Evolutionary conservation across 2,329 filamentous ascomycete species (phyloP).

Genomic region (Fusarium oligoseptatum): DNA sequence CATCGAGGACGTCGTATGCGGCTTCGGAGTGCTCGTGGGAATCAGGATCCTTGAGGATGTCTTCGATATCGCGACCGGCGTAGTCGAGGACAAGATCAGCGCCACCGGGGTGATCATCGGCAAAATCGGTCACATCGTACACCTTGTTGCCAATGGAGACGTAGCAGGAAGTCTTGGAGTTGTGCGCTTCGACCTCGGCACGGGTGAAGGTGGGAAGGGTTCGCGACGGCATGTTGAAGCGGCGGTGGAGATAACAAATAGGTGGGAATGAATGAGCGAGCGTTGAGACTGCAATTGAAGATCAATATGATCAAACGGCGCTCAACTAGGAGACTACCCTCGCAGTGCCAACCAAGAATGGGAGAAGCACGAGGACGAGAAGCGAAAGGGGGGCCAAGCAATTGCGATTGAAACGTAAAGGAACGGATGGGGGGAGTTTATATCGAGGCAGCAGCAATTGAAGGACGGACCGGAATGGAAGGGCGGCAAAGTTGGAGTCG

Average conservation of each 20-base stretch:
- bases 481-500: constrained; percentile 35
- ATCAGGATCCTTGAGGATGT: constrained; percentile 83
- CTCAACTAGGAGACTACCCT: constrained; percentile 28
- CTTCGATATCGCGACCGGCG: constrained; percentile 85
- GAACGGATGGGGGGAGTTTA: constrained; percentile 30
- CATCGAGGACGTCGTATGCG: constrained; percentile 95
- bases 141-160: constrained; percentile 91
- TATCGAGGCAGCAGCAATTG: constrained; percentile 17
- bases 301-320: constrained; percentile 10
- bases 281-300: constrained; percentile 18
- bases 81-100: constrained; percentile 90
- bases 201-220: constrained; percentile 86
- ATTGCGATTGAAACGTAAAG: constrained; percentile 15
- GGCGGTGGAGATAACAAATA: constrained; percentile 13
- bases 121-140: constrained; percentile 93
- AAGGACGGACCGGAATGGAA: constrained; percentile 19
- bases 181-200: constrained; percentile 86
- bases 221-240: constrained; percentile 76
- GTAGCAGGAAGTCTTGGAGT: constrained; percentile 86
- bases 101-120: constrained; percentile 92
- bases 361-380: constrained; percentile 6
- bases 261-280: constrained; percentile 3
- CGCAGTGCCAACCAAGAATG: constrained; percentile 11
- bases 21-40: constrained; percentile 91
- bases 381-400: constrained; percentile 10